phyloP scores from a whole-genome alignment of 2,329 filamentous ascomycete genomes.

The Atkinsonella texensis region DNA sequence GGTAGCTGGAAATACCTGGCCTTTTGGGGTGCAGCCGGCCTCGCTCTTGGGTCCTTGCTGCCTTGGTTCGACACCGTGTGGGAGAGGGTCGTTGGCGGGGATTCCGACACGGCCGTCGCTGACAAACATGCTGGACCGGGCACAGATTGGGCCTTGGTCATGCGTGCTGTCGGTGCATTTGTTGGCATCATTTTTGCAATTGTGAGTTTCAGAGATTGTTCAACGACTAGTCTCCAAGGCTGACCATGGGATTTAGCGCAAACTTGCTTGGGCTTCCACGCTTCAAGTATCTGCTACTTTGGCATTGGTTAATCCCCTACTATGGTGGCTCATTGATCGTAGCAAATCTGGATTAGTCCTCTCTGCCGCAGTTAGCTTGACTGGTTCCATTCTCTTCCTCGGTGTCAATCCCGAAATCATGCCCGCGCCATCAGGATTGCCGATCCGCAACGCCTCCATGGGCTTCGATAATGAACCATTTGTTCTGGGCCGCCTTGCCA shows the following conservation, averaged over 20 bases:
- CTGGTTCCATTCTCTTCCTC: constrained; percentile 63
- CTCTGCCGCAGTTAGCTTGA: constrained; percentile 59
- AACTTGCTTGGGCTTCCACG: constrained; percentile 85
- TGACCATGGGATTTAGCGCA: constrained; percentile 43
- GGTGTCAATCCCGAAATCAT: constrained; percentile 68
- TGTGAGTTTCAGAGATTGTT: constrained; percentile 39
- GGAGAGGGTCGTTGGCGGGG: constrained; percentile 39
- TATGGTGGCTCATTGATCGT: constrained; percentile 95
- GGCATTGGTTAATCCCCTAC: constrained; percentile 77
- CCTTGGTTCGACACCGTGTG: constrained; percentile 76
- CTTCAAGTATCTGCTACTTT: constrained; percentile 87
- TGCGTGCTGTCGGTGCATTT: constrained; percentile 48
- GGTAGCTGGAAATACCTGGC: constrained; percentile 55
- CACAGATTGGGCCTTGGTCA: constrained; percentile 60
- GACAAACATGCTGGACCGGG: constrained; percentile 26
- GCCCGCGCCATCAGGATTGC: constrained; percentile 46
- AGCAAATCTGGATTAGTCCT: constrained; percentile 75
- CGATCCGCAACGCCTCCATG: constrained; percentile 4
- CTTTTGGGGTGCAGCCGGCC: constrained; percentile 73
- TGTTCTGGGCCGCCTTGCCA: constrained; percentile 39
- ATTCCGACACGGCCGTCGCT: constrained; percentile 16
- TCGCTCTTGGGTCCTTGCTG: constrained; percentile 64
- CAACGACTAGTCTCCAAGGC: too few relatives aligned
- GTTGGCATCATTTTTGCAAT: constrained; percentile 57
- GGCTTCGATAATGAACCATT: constrained; percentile 5